Evolutionary conservation across 768 basidiomycete species (phyloP), one percentile per base, ranked within the genome.

Genomic region (Pleurotus sapidus): DNA sequence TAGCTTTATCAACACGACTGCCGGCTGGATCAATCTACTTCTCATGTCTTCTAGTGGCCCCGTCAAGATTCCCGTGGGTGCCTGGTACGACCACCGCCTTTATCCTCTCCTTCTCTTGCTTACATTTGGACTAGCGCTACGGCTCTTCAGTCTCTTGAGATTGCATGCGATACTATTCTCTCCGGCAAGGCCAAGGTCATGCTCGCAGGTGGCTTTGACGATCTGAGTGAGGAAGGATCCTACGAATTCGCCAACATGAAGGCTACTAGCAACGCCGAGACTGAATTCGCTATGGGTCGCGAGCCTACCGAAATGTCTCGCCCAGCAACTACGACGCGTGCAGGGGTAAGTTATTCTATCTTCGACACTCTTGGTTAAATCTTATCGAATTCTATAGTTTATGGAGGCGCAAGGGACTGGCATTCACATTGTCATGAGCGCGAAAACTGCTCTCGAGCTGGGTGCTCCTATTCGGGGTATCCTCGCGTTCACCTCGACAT

Each of bases 181-280:
- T 90, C 91, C 5, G 92, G 95, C 60, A 99, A 99, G 72, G 97
- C 97, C 34, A 98, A 98, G 76, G 88, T 99, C 68, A 99, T 99
- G 97, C 88, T 99, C 59, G 91, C 96, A 37, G 97, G 97, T 70
- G 97, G 97, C 57, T 98, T 95, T 76, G 97, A 99, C 67, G 97
- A 99, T 70, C 84, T 98, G 70, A 91, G 89, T 61, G 97, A 99
- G 72, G 97, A 99, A 74, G 97, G 96, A 15, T 98, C 96, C 6
- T 98, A 88, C 71, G 96, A 99, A 72, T 99, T 99, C 73, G 97
- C 95, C 49, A 98, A 98, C 79, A 99, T 99, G 97, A 97, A 98
- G 74, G 97, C 97, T 1, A 99, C 97, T 4, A 93, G 91, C 74
- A 98, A 96, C 67, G 89, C 95, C 1, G 93, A 95, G 72, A 93